These are phyloP conservation scores for Coemansia sp. DNA, from an alignment of 192 early-diverging fungal genomes.

Conservation along the genomic window DNA sequence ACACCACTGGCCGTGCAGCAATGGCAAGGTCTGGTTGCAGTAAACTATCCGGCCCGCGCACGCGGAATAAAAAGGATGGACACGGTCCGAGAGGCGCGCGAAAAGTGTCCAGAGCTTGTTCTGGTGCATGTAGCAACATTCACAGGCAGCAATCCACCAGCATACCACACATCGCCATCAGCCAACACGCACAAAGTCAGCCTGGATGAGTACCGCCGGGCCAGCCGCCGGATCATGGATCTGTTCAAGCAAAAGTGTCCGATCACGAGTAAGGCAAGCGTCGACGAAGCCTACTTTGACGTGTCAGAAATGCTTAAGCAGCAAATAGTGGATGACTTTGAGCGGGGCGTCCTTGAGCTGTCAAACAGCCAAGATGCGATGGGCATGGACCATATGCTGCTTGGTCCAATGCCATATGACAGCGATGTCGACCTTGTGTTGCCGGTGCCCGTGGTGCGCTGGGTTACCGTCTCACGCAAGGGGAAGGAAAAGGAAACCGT, in stretches of 20 bases:
- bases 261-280: slow-evolving; percentile 67
- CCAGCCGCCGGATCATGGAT: slow-evolving; percentile 69
- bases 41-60: slow-evolving; percentile 84
- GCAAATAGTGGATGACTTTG: slow-evolving; percentile 32
- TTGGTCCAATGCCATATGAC: neutral
- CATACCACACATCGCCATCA: slow-evolving; percentile 67
- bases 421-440: neutral
- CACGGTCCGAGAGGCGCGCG: slow-evolving; percentile 30
- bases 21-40: slow-evolving; percentile 84
- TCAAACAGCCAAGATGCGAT: neutral
- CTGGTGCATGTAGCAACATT: slow-evolving; percentile 86
- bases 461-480: slow-evolving; percentile 35
- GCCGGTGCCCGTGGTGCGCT: slow-evolving; percentile 26
- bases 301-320: slow-evolving; percentile 67
- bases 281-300: slow-evolving; percentile 92
- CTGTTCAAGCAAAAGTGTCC: slow-evolving; percentile 60
- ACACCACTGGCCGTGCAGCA: slow-evolving; percentile 89
- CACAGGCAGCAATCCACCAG: slow-evolving; percentile 59
- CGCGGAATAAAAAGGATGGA: slow-evolving; percentile 66
- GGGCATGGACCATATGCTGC: neutral
- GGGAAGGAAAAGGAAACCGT: slow-evolving; percentile 42
- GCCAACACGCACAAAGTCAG: slow-evolving; percentile 86
- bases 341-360: slow-evolving; percentile 20
- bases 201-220: slow-evolving; percentile 75
- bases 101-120: slow-evolving; percentile 60